Evolutionary conservation across 164 flowering plant genomes (phyloP).

Genomic region (Magnolia kwangsiensis): DNA sequence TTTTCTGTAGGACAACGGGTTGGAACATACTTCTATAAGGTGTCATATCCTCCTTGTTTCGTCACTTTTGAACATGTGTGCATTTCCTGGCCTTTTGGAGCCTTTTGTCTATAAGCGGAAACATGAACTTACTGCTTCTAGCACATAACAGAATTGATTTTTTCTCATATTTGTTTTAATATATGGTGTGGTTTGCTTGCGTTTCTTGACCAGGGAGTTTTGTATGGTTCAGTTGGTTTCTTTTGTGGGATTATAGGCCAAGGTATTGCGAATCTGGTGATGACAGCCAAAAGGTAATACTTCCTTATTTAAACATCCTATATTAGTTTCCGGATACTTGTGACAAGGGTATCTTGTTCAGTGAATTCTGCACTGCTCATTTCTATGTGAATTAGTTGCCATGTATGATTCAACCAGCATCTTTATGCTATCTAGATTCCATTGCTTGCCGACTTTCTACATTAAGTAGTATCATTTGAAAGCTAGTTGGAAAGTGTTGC

Average conservation of each 20-base stretch:
- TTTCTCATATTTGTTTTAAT: not conserved
- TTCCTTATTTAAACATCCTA: not conserved
- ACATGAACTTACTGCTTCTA: not conserved
- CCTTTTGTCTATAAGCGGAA: not conserved
- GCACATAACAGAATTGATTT: not conserved
- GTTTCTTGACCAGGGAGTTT: constrained; percentile 50
- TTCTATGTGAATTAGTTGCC: not conserved
- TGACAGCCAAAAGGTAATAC: constrained; percentile 85
- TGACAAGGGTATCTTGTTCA: not conserved
- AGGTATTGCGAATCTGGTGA: constrained; percentile 93
- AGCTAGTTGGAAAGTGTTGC: too few relatives aligned
- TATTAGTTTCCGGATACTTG: not conserved
- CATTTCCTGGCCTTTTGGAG: not conserved
- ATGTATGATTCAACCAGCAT: not conserved
- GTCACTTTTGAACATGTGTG: not conserved
- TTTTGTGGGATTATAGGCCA: constrained; percentile 90
- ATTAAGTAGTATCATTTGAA: too few relatives aligned
- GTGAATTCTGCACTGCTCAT: constrained; percentile 1
- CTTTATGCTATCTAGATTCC: not conserved
- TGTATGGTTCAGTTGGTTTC: constrained; percentile 90
- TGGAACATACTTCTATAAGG: constrained; percentile 87
- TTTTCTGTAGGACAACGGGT: constrained; percentile 70
- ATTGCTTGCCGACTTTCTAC: too few relatives aligned
- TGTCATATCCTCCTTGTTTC: constrained; percentile 15
- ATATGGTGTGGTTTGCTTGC: not conserved